A percentile compares a stretch with the other conserved stretches of the same genome.
These are phyloP conservation scores for Euphorbia peplus DNA, from an alignment of 345 rosid genomes.

Conservation along the genomic window DNA sequence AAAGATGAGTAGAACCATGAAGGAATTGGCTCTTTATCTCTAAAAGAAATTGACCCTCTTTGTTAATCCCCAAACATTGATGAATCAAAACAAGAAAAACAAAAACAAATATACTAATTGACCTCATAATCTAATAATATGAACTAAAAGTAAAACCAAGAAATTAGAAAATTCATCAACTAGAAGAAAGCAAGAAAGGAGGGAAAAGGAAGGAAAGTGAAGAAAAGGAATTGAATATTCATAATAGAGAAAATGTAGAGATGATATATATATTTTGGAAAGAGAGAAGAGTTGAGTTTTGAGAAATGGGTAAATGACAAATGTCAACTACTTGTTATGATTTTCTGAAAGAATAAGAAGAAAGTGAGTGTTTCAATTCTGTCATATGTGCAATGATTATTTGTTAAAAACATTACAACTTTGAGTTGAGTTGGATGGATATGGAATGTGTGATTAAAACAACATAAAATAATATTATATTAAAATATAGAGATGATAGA, in stretches of 20 bases:
- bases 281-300: conserved; percentile 2
- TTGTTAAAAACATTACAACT: conserved; percentile 21
- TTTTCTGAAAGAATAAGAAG: conserved; percentile 18
- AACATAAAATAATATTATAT: background rate
- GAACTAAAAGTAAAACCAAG: background rate
- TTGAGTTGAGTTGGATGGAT: conserved; percentile 19
- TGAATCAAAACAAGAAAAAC: conserved; percentile 34
- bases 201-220: conserved; percentile 5
- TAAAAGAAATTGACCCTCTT: conserved; percentile 67
- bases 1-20: conserved; percentile 42
- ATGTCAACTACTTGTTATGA: conserved; percentile 16
- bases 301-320: conserved; percentile 12
- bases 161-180: conserved; percentile 13
- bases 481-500: background rate
- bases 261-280: conserved; percentile 18
- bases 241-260: conserved; percentile 17
- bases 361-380: conserved; percentile 11
- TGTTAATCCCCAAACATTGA: conserved; percentile 48
- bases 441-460: conserved; percentile 2
- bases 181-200: conserved; percentile 9
- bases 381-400: conserved; percentile 28
- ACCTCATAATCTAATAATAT: background rate
- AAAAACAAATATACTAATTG: conserved; percentile 20
- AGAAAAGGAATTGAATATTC: conserved; percentile 17
- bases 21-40: conserved; percentile 51